phyloP scores from a whole-genome alignment of 805 yeast species.

The Nakazawaea wyomingensis region DNA sequence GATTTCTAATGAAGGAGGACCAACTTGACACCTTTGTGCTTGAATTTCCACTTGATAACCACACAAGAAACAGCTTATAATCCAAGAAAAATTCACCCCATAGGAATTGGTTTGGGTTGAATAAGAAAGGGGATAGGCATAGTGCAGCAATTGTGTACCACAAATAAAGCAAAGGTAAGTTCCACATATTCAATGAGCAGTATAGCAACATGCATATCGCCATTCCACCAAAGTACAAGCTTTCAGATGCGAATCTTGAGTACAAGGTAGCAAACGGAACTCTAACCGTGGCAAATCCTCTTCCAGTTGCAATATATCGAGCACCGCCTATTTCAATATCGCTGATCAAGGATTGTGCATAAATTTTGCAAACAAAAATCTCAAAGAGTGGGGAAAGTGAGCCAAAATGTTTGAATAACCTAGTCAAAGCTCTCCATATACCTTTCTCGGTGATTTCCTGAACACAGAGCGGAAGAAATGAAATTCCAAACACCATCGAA shows the following conservation, averaged over 20 bases:
- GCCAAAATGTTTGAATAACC: constrained; percentile 60
- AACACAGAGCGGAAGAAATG: constrained; percentile 69
- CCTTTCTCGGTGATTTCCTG: constrained; percentile 79
- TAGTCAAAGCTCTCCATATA: constrained; percentile 57
- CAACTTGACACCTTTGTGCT: constrained; percentile 29
- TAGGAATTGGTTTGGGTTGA: constrained; percentile 74
- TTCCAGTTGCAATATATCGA: constrained; percentile 73
- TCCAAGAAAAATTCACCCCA: constrained; percentile 68
- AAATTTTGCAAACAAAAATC: constrained; percentile 72
- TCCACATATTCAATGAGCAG: constrained; percentile 62
- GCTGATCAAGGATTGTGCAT: constrained; percentile 62
- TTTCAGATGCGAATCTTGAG: constrained; percentile 63
- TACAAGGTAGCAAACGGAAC: constrained; percentile 60
- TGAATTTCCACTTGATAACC: constrained; percentile 51
- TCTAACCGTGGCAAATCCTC: constrained; percentile 77
- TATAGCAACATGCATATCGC: constrained; percentile 49
- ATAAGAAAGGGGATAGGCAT: constrained; percentile 66
- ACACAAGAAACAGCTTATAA: constrained; percentile 47
- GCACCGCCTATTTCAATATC: constrained; percentile 79
- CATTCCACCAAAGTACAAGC: constrained; percentile 58
- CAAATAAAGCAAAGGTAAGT: constrained; percentile 53
- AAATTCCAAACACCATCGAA: constrained; percentile 66
- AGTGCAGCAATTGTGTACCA: constrained; percentile 67
- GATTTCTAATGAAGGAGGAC: constrained; percentile 44
- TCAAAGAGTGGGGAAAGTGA: constrained; percentile 77